Percentiles rank a stretch among this genome's conserved stretches.
phyloP scores from a whole-genome alignment of 805 yeast genomes.

The Kodamaea kakaduensis region DNA sequence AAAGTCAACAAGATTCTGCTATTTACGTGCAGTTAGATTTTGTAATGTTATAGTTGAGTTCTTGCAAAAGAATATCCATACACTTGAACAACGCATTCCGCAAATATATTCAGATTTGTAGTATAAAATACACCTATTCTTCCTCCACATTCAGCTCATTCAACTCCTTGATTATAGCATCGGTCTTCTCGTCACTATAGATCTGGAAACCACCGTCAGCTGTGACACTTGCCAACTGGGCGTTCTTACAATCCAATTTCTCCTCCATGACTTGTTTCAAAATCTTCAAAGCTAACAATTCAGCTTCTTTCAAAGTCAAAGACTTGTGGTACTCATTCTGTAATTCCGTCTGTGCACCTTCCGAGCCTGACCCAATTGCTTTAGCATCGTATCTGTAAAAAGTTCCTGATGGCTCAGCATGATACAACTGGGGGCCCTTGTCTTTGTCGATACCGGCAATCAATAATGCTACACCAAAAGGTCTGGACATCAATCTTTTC shows the following conservation, averaged over 20 bases:
- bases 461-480: slow-evolving; percentile 95
- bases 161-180: slow-evolving; percentile 70
- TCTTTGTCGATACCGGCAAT: slow-evolving; percentile 93
- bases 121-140: no score
- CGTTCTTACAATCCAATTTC: slow-evolving; percentile 89
- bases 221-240: slow-evolving; percentile 92
- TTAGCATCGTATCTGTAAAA: slow-evolving; percentile 97
- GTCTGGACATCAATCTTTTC: slow-evolving; percentile 93
- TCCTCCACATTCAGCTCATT: slow-evolving; percentile 61
- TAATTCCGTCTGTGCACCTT: slow-evolving; percentile 97
- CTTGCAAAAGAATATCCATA: no score
- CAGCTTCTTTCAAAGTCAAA: slow-evolving; percentile 89
- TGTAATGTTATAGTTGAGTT: no score
- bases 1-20: no score
- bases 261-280: slow-evolving; percentile 99
- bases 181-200: slow-evolving; percentile 78
- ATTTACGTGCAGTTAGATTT: no score
- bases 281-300: slow-evolving; percentile 78
- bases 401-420: slow-evolving; percentile 99
- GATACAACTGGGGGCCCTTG: slow-evolving; percentile 93
- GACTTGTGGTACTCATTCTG: slow-evolving; percentile 95
- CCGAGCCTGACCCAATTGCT: slow-evolving; percentile 98
- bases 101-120: neutral
- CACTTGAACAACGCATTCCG: neutral
- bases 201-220: slow-evolving; percentile 79